Conservation (phyloP, 768 basidiomycete species). For the Chalciporus piperatus region DNA sequence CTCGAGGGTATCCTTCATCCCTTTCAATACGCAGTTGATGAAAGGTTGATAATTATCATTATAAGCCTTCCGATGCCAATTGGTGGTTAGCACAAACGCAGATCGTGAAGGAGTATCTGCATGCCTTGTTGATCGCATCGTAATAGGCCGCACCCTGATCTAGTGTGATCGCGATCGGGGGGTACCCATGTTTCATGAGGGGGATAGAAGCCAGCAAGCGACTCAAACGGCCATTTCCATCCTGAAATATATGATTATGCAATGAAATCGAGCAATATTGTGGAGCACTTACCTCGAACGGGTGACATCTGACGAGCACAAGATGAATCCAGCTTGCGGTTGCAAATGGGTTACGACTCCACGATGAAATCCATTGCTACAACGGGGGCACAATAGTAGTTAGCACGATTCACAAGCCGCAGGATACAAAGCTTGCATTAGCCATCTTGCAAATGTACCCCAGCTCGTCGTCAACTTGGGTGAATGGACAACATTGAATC, state of each 20-base stretch:
- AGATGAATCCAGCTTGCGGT: background rate
- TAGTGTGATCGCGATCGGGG: background rate
- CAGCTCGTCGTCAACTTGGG: background rate
- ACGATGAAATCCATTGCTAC: background rate
- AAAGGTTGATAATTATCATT: background rate
- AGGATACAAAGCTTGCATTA: background rate
- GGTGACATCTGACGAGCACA: constrained; percentile 1
- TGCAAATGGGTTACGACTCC: background rate
- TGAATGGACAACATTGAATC: background rate
- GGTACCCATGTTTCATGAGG: background rate
- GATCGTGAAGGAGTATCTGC: background rate
- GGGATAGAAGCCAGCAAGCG: background rate
- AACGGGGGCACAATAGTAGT: background rate
- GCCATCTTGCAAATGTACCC: background rate
- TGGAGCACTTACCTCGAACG: background rate
- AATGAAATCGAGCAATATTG: too few relatives aligned
- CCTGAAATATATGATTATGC: background rate
- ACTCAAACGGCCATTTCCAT: background rate
- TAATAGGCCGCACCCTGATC: background rate
- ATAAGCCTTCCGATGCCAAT: background rate
- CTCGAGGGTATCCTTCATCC: background rate
- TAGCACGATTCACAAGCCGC: background rate
- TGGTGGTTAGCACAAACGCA: background rate
- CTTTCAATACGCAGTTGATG: background rate
- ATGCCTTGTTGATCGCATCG: background rate